Percentiles rank a stretch among this genome's conserved stretches.
These are phyloP conservation scores for Trichoderma harzianum DNA, from an alignment of 2,329 filamentous ascomycete species.

Conservation along the genomic window DNA sequence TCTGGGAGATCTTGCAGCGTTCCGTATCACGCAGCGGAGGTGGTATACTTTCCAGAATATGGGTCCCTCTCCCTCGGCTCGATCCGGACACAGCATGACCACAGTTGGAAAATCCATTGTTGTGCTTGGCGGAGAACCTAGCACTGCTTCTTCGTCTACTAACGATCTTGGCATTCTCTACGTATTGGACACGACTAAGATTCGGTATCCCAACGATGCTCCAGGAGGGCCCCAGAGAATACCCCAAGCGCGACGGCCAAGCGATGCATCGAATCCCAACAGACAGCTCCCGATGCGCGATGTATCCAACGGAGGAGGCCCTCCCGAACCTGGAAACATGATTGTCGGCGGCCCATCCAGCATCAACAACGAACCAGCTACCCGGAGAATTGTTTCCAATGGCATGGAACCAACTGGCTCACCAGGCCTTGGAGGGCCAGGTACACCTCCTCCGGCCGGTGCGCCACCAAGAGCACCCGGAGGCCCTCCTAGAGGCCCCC, in stretches of 20 bases:
- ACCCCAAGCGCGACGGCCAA: constrained; percentile 42
- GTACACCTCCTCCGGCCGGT: constrained; percentile 16
- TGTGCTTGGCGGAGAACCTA: constrained; percentile 90
- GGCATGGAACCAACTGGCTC: constrained; percentile 34
- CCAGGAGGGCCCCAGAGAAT: constrained; percentile 37
- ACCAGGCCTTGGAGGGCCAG: constrained; percentile 30
- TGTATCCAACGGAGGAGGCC: constrained; percentile 47
- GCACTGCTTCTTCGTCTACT: constrained; percentile 74
- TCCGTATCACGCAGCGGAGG: constrained; percentile 69
- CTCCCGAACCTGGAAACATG: constrained; percentile 47
- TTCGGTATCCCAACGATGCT: constrained; percentile 85
- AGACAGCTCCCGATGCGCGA: constrained; percentile 47
- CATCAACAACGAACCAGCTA: constrained; percentile 38
- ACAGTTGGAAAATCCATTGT: constrained; percentile 89
- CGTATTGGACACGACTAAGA: constrained; percentile 90
- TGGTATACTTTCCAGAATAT: constrained; percentile 99
- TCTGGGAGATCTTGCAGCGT: constrained; percentile 86
- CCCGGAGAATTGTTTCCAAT: constrained; percentile 37
- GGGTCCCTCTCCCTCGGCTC: constrained; percentile 89
- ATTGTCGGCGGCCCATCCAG: constrained; percentile 37
- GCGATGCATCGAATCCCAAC: constrained; percentile 32
- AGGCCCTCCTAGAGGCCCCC: constrained; percentile 3
- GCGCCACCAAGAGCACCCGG: constrained; percentile 6
- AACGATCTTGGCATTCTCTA: constrained; percentile 87
- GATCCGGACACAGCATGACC: constrained; percentile 97